A percentile compares a stretch with the other conserved stretches of the same genome.
Conservation (phyloP, 2,329 filamentous ascomycete species). For the Leptographium wingfieldii region DNA sequence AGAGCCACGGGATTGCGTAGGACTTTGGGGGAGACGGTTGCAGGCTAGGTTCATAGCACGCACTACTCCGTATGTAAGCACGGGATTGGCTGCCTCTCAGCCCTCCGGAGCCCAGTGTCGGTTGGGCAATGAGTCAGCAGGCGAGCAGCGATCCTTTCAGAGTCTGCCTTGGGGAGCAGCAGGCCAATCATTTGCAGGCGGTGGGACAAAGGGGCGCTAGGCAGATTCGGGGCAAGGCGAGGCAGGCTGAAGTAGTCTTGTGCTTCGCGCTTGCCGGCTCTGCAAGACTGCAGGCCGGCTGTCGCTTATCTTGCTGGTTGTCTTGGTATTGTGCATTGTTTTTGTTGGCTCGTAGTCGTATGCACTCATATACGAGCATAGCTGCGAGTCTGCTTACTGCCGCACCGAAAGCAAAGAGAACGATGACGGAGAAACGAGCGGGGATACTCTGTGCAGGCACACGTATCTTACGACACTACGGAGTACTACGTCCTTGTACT, state of each 20-base stretch:
- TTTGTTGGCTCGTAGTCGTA: too few relatives aligned
- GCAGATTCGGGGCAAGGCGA: neutral
- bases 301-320: neutral
- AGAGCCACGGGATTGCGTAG: neutral
- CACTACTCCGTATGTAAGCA: neutral
- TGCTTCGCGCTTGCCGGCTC: neutral
- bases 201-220: neutral
- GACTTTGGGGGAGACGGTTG: constrained; percentile 1
- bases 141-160: neutral
- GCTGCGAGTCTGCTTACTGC: too few relatives aligned
- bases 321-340: too few relatives aligned
- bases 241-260: neutral
- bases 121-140: too few relatives aligned
- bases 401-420: too few relatives aligned
- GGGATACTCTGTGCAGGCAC: too few relatives aligned
- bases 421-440: too few relatives aligned
- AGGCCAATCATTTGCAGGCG: neutral
- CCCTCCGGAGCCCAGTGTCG: too few relatives aligned
- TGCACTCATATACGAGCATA: too few relatives aligned
- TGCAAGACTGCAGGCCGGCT: neutral
- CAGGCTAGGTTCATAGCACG: neutral
- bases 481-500: too few relatives aligned
- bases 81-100: neutral
- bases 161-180: neutral
- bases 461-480: too few relatives aligned